phyloP scores from a whole-genome alignment of 2,329 filamentous ascomycete genomes.

The Thielaviopsis populi region DNA sequence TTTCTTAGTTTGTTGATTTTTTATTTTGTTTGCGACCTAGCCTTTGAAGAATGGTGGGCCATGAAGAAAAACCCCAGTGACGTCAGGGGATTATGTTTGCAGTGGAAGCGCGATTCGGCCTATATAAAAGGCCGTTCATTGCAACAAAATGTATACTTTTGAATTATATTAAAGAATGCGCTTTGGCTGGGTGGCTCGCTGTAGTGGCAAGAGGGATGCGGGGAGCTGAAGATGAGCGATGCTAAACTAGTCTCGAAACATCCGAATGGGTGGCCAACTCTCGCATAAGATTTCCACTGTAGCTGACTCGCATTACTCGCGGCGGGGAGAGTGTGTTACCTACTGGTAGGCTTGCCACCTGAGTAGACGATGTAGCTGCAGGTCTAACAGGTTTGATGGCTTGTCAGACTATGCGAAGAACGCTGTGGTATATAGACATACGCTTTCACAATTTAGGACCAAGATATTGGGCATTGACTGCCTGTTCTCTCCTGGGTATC shows the following conservation, averaged over 20 bases:
- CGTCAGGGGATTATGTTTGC: background rate
- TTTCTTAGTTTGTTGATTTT: background rate
- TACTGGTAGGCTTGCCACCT: background rate
- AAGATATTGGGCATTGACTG: background rate
- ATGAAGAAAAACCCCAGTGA: background rate
- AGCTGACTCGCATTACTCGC: background rate
- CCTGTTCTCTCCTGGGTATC: background rate
- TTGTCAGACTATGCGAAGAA: background rate
- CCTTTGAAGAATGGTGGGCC: background rate
- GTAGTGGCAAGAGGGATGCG: background rate
- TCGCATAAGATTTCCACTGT: background rate
- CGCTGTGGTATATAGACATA: background rate
- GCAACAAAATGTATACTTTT: background rate
- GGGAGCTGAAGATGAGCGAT: background rate
- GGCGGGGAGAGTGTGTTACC: background rate
- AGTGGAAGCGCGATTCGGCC: background rate
- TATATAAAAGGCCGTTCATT: background rate
- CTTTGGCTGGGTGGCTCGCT: background rate
- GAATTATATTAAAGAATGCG: background rate
- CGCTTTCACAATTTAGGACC: background rate
- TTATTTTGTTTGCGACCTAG: background rate
- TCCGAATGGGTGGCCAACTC: background rate
- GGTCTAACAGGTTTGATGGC: background rate
- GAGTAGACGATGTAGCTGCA: background rate
- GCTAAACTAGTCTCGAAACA: background rate